A percentile compares a stretch with the other conserved stretches of the same genome.
Evolutionary conservation across 768 basidiomycete species (phyloP).

Genomic region (Suillus ampliporus): DNA sequence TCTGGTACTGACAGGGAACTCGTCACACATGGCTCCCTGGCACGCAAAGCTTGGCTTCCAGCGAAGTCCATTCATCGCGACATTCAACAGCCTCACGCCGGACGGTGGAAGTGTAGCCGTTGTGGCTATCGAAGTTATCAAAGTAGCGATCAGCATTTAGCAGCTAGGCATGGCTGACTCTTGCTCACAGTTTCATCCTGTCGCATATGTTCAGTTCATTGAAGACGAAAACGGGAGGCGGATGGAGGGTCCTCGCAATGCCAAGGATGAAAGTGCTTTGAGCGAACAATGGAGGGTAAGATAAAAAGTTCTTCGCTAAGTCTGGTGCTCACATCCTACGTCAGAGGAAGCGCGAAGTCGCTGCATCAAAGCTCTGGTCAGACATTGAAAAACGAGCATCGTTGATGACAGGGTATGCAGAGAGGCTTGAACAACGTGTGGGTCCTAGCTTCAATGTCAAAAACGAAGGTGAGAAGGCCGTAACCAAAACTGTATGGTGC

Average conservation of each 20-base stretch:
- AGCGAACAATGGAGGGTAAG: conserved; percentile 76
- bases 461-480: conserved; percentile 44
- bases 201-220: conserved; percentile 80
- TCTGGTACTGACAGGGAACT: conserved; percentile 81
- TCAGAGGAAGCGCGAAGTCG: conserved; percentile 64
- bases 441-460: conserved; percentile 49
- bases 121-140: conserved; percentile 75
- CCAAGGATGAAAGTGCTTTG: conserved; percentile 66
- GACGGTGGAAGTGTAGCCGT: conserved; percentile 83
- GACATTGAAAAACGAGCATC: conserved; percentile 62
- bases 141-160: conserved; percentile 44
- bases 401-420: conserved; percentile 62
- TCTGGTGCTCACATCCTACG: conserved; percentile 9
- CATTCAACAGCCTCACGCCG: conserved; percentile 75
- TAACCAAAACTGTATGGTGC: neutral
- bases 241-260: conserved; percentile 67
- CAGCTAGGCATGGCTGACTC: conserved; percentile 5
- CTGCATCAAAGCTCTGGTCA: conserved; percentile 60
- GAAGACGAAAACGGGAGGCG: conserved; percentile 52
- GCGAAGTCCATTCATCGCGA: conserved; percentile 67
- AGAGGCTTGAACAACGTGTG: conserved; percentile 65
- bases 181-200: conserved; percentile 60
- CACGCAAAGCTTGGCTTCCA: conserved; percentile 86
- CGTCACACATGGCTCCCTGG: conserved; percentile 87
- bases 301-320: conserved; percentile 16